These are phyloP conservation scores for Actinomortierella wolfii DNA, from an alignment of 371 early-diverging fungal genomes.

Conservation along the genomic window DNA sequence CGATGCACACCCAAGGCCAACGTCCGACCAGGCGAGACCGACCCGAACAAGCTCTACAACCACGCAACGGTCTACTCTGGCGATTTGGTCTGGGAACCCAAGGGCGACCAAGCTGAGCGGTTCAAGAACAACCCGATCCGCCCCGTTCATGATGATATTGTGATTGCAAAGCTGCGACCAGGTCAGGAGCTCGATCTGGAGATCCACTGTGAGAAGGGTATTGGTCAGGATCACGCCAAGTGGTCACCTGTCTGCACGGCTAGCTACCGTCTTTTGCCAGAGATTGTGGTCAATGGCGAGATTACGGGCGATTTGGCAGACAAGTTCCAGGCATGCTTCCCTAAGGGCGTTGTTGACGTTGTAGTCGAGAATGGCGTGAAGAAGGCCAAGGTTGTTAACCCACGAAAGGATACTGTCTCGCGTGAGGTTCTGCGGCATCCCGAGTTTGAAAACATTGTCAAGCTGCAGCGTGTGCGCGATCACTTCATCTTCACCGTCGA, in stretches of 20 bases:
- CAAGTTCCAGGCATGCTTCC: constrained; percentile 91
- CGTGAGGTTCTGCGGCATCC: constrained; percentile 95
- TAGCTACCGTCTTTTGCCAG: constrained; percentile 95
- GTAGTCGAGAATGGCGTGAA: constrained; percentile 66
- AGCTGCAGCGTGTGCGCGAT: constrained; percentile 88
- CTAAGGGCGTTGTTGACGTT: constrained; percentile 89
- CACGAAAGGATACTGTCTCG: constrained; percentile 95
- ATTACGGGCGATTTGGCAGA: constrained; percentile 88
- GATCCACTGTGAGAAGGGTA: constrained; percentile 92
- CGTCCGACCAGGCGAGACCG: constrained; percentile 68
- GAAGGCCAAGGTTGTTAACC: constrained; percentile 88
- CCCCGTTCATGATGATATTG: constrained; percentile 86
- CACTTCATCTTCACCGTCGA: constrained; percentile 97
- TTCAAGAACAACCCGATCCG: constrained; percentile 67
- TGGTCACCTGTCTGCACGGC: constrained; percentile 99
- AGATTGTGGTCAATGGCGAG: constrained; percentile 85
- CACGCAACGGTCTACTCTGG: constrained; percentile 73
- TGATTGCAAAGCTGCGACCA: constrained; percentile 95
- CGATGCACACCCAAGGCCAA: constrained; percentile 71
- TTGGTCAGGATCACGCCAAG: constrained; percentile 98
- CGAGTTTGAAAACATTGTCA: constrained; percentile 93
- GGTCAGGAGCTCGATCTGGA: constrained; percentile 90
- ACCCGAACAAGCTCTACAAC: constrained; percentile 59
- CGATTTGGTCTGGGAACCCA: constrained; percentile 86
- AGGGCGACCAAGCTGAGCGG: constrained; percentile 84